Conservation (phyloP, 1,139 yeast genomes). For the Hansenula lynferdii region DNA sequence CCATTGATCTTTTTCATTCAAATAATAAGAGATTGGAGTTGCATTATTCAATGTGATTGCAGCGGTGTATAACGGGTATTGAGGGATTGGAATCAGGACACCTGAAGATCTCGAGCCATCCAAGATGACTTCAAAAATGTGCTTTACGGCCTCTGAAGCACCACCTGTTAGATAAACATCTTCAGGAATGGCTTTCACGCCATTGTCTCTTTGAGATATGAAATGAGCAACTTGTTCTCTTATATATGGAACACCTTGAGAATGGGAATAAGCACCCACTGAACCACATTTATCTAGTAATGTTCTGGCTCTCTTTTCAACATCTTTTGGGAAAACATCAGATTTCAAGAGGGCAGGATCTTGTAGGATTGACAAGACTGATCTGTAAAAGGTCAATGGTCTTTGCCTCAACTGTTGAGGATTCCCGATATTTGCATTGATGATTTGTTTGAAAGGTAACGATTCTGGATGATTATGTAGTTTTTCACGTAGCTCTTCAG, state of each 20-base stretch:
- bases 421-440: slow-evolving; percentile 92
- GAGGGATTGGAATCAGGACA: slow-evolving; percentile 93
- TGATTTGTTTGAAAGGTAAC: slow-evolving; percentile 71
- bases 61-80: slow-evolving; percentile 95
- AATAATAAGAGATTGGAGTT: slow-evolving; percentile 79
- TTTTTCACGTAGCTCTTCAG: slow-evolving; percentile 71
- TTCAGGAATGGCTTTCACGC: slow-evolving; percentile 57
- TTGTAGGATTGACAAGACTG: slow-evolving; percentile 79
- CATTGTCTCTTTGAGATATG: slow-evolving; percentile 66
- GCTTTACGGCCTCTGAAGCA: slow-evolving; percentile 87
- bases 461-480: slow-evolving; percentile 49
- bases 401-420: slow-evolving; percentile 95
- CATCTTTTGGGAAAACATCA: slow-evolving; percentile 50
- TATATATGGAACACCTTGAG: slow-evolving; percentile 76
- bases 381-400: slow-evolving; percentile 94
- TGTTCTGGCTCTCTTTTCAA: slow-evolving; percentile 59
- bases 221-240: slow-evolving; percentile 79
- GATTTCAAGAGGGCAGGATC: slow-evolving; percentile 62
- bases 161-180: slow-evolving; percentile 86
- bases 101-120: slow-evolving; percentile 61
- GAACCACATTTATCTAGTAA: slow-evolving; percentile 67
- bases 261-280: slow-evolving; percentile 90
- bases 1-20: slow-evolving; percentile 82
- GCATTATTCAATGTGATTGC: slow-evolving; percentile 79
- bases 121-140: slow-evolving; percentile 67